Base-by-base conservation (phyloP, 2,329 filamentous ascomycete species). In the Ophiostoma novo-ulmi region DNA sequence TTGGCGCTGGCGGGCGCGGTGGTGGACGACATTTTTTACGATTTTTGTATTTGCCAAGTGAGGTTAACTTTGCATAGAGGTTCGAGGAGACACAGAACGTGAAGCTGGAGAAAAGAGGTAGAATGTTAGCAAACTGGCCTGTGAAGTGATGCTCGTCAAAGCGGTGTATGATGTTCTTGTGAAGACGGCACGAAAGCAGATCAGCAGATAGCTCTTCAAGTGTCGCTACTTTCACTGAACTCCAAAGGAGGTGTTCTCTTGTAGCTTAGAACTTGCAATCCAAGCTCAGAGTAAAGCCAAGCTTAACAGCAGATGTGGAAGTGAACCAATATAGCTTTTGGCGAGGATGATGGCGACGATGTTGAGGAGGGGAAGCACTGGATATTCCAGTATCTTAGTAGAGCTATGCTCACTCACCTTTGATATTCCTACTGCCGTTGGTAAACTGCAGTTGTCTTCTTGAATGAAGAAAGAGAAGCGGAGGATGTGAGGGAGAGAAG, bases 11-110 rank as follows among this genome's bases (percentile, higher is more conserved):
- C 82, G 70, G 82, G 77, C 76, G 82, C 79, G 78, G 81, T 79
- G 76, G 83, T 78, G 75, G 83, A 80, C 81, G 87, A 82, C 85
- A 90, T 90, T 70, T n/a, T n/a, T 71, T 70, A 69, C 71, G 73
- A 70, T 69, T 65, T 39, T 65, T 26, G 63, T 41, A 39, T 65
- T 22, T 65, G 36, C 63, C 35, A 41, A 65, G 63, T 65, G 36
- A 22, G 63, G 36, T 39, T 65, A 65, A 39, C 63, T 65, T 65
- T 65, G 63, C 63, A 65, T 65, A 22, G 20, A 65, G n/a, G 10
- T 39, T 65, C 35, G 58, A 36, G 58, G 58, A 63, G 58, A 35
- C 58, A 36, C 35, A 14, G 31, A 26, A n/a, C 11, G 63, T 65
- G 36, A 65, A 39, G 35, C 63, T 65, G 36, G 1, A 31, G 8